A percentile compares a stretch with the other conserved stretches of the same genome.
These are phyloP conservation scores for Trametes punicea DNA, from an alignment of 768 basidiomycete genomes.

Conservation along the genomic window DNA sequence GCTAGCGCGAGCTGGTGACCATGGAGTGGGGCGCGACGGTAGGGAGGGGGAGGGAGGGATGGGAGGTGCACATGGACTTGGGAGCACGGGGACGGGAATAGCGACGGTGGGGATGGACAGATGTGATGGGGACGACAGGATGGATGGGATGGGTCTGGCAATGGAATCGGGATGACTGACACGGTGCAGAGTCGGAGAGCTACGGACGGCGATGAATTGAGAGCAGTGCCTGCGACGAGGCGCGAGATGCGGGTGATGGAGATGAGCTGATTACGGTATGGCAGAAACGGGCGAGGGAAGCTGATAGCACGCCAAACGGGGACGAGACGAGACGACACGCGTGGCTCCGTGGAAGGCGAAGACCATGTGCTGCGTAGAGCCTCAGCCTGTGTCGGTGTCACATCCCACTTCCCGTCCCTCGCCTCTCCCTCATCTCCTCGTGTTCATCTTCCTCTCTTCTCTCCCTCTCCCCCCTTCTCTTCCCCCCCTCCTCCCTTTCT, in stretches of 20 bases:
- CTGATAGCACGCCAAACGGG: too few species aligned
- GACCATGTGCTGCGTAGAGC: constrained; percentile 22
- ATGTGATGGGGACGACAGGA: constrained; percentile 13
- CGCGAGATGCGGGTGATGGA: background rate
- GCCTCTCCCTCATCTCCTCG: constrained; percentile 19
- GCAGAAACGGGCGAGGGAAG: too few species aligned
- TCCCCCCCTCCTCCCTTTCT: constrained; percentile 3
- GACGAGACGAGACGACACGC: constrained; percentile 19
- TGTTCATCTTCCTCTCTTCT: constrained; percentile 12
- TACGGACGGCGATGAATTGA: too few species aligned
- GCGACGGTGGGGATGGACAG: constrained; percentile 8
- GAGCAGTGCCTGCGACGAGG: too few species aligned
- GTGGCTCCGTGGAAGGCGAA: constrained; percentile 21
- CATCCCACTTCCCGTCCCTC: constrained; percentile 4
- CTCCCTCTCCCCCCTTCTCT: constrained; percentile 14
- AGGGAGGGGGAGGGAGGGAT: background rate
- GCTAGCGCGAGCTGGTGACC: background rate
- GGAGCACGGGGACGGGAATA: constrained; percentile 15
- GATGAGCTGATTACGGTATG: too few species aligned
- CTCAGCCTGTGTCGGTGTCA: constrained; percentile 7
- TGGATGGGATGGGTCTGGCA: too few species aligned
- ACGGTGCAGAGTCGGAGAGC: too few species aligned
- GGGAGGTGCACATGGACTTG: constrained; percentile 10
- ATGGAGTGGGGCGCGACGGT: background rate
- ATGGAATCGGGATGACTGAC: too few species aligned